Evolutionary conservation across 305 asterid genomes (phyloP), one percentile per base, ranked within the genome.

Genomic region (Ajuga reptans): DNA sequence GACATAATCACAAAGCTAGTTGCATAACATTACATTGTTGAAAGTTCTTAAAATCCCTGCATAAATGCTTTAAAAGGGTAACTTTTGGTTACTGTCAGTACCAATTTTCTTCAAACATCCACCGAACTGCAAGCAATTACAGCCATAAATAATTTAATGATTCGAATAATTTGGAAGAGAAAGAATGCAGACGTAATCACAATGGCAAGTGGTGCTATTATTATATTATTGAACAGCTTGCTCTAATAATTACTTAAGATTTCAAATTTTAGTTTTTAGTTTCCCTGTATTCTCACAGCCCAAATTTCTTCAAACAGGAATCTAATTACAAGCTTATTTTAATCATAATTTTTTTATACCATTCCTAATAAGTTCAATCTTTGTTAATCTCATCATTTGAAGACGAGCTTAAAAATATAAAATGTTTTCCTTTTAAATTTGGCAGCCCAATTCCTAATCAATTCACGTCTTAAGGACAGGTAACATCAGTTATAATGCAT

Each of bases 401-500:
- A 49, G 47, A 58, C 60, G 53, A 64, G 17, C 66, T 8, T 10
- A 47, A 10, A 17, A 7, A 56, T 58, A 65, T 5, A 6, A 34
- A 73, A 34, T 54, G 12, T 46, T 45, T 17, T 4, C 36, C 6
- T 39, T 5, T 14, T 17, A 6, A 36, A 55, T 9, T 27, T 47
- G 42, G 69, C 41, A 60, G 16, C 41, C 33, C 34, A 36, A 31
- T 27, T 65, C 34, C 71, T 47, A 33, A 55, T 3, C 50, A 36
- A 63, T 51, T 69, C 46, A 58, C 55, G 64, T 50, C 42, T 21
- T 51, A 37, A 16, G 64, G 43, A 43, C 27, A 33, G 3, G 33
- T 15, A 43, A 17, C 34, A 55, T 24, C 29, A 43, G 60, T 24
- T 47, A 43, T 73, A 62, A 45, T n/a, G 70, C 69, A 71, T 41